Evolutionary conservation across 352 stramenopile genomes (phyloP).

Genomic region (Globisporangium camurandrum): DNA sequence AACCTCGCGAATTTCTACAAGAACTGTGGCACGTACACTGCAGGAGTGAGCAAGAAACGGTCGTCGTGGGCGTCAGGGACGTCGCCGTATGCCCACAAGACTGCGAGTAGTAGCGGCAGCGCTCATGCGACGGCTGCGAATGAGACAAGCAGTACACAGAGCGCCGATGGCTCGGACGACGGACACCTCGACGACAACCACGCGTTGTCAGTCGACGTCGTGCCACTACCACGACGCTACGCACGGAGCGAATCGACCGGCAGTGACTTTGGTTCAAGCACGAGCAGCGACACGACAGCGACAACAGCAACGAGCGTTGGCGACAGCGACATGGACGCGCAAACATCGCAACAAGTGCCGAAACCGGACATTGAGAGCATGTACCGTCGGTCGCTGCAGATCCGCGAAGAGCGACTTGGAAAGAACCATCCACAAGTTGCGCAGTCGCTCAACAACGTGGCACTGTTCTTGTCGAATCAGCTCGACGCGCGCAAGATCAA

Average conservation of each 20-base stretch:
- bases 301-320: not conserved
- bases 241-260: constrained; percentile 4
- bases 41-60: constrained; percentile 10
- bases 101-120: no score
- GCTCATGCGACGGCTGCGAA: not conserved
- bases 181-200: constrained; percentile 1
- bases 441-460: constrained; percentile 77
- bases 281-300: constrained; percentile 12
- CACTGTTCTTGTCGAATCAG: constrained; percentile 60
- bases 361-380: constrained; percentile 53
- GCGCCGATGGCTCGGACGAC: constrained; percentile 13
- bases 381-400: constrained; percentile 72
- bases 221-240: not conserved
- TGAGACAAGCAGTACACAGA: constrained; percentile 4
- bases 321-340: not conserved
- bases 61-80: not conserved
- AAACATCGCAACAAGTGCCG: constrained; percentile 12
- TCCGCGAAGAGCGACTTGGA: constrained; percentile 56
- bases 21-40: constrained; percentile 30
- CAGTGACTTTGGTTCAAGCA: constrained; percentile 7
- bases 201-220: not conserved
- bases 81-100: no score
- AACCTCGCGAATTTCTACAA: constrained; percentile 86
- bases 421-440: constrained; percentile 71
- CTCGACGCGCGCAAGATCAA: constrained; percentile 46